Base-by-base conservation (phyloP, 2,329 filamentous ascomycete genomes). In the Cytospora mali region DNA sequence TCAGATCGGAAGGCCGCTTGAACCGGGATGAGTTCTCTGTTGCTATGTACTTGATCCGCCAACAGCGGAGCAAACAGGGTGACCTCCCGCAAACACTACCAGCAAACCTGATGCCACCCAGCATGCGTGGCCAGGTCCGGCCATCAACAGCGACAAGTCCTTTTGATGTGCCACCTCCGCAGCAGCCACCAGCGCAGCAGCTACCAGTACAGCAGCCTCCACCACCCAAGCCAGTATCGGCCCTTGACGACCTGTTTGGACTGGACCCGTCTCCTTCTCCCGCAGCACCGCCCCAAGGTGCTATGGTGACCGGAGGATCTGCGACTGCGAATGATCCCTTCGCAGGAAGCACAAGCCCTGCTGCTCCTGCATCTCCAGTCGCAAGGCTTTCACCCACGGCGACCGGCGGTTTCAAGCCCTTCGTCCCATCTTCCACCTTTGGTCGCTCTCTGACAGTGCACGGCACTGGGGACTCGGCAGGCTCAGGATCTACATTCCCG, bases 41-140 rank as follows among this genome's bases (percentile, higher is more conserved):
- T 53, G 94, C 95, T 58, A 97, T 99, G 93, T 96, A 96, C 73
- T 82, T 99, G 56, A 97, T 99, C 70, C 87, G 93, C 65, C 91
- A 96, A 74, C 93, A 97, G 74, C 85, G 93, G 59, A 90, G 84
- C 67, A 89, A 88, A 66, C 86, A 87, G 62, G 86, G 88, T 61
- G 81, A 82, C 21, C 76, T 98, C 33, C 95, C 95, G 2, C 80
- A 88, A 25, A 83, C 86, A n/a, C 79, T 99, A 49, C 93, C 94
- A 11, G 80, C 88, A 0, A 93, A 89, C 68, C 80, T 98, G 46
- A 84, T 98, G 31, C 95, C 95, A 14, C 95, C 94, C 4, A 92
- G 88, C 72, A 86, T 97, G 84, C 90, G 95, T 59, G 81, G 77
- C 64, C 87, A 87, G 70, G 75, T 76, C 50, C 80, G 81, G 42